These are phyloP conservation scores for Talaromyces liani DNA, from an alignment of 495 filamentous ascomycete genomes.

Conservation along the genomic window DNA sequence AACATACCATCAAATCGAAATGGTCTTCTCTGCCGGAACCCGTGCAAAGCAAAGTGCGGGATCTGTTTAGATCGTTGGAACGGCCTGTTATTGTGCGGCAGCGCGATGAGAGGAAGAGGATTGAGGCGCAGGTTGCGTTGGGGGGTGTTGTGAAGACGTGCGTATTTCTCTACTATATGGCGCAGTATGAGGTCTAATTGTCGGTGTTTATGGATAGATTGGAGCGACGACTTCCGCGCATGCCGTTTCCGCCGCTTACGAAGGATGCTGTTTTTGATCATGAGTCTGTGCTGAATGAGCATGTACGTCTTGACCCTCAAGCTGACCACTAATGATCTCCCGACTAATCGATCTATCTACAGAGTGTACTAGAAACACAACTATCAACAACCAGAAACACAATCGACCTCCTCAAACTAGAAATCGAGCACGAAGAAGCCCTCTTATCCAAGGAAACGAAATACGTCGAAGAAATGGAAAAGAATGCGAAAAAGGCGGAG, in stretches of 20 bases:
- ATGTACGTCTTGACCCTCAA: conserved; percentile 26
- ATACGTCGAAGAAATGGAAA: conserved; percentile 44
- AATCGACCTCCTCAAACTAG: conserved; percentile 44
- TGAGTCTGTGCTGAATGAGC: conserved; percentile 50
- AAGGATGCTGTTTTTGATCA: conserved; percentile 53
- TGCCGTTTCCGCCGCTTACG: conserved; percentile 53
- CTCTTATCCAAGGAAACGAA: conserved; percentile 43
- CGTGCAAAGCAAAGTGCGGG: conserved; percentile 43
- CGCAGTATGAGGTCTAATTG: background rate
- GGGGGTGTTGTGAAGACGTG: conserved; percentile 42
- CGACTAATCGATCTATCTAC: conserved; percentile 7
- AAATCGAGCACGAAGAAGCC: conserved; percentile 47
- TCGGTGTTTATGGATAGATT: conserved; percentile 21
- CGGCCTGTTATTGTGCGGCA: conserved; percentile 47
- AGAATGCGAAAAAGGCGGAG: conserved; percentile 44
- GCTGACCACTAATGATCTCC: background rate
- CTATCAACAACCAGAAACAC: conserved; percentile 48
- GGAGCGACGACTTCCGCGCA: conserved; percentile 42
- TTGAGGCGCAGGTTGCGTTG: conserved; percentile 48
- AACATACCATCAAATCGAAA: conserved; percentile 48
- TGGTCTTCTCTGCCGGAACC: conserved; percentile 49
- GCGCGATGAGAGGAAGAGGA: conserved; percentile 46
- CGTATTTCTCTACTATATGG: conserved; percentile 13
- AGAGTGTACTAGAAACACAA: conserved; percentile 44
- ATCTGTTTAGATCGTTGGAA: conserved; percentile 46